These are phyloP conservation scores for Apophysomyces variabilis DNA, from an alignment of 371 early-diverging fungal species.

Conservation along the genomic window DNA sequence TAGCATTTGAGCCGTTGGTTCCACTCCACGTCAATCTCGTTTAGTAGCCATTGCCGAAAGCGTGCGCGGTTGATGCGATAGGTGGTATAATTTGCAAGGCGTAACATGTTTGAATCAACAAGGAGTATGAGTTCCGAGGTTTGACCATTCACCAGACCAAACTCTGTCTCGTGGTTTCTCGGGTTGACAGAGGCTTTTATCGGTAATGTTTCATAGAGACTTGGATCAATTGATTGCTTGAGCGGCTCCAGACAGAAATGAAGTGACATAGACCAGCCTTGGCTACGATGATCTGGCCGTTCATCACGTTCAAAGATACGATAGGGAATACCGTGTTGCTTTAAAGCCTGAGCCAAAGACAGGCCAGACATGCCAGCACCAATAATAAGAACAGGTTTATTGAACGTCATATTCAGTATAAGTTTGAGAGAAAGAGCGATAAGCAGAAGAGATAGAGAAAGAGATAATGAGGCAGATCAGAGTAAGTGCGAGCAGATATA, in stretches of 20 bases:
- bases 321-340: constrained; percentile 33
- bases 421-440: neutral
- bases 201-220: neutral
- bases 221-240: neutral
- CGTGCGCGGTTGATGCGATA: neutral
- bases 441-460: neutral
- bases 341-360: constrained; percentile 36
- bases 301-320: constrained; percentile 39
- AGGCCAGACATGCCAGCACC: constrained; percentile 27
- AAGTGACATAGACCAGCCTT: constrained; percentile 24
- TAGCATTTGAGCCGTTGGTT: neutral
- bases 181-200: constrained; percentile 22
- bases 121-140: neutral
- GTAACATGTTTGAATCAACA: neutral
- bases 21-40: neutral
- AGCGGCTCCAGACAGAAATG: constrained; percentile 12
- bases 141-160: constrained; percentile 5
- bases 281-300: constrained; percentile 23
- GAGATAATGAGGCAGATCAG: neutral
- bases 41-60: neutral
- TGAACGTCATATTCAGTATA: neutral
- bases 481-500: neutral
- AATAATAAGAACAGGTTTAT: constrained; percentile 17
- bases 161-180: constrained; percentile 5
- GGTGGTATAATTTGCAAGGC: neutral